Conservation (phyloP, 768 basidiomycete species). For the Lentinula guzmanii region DNA sequence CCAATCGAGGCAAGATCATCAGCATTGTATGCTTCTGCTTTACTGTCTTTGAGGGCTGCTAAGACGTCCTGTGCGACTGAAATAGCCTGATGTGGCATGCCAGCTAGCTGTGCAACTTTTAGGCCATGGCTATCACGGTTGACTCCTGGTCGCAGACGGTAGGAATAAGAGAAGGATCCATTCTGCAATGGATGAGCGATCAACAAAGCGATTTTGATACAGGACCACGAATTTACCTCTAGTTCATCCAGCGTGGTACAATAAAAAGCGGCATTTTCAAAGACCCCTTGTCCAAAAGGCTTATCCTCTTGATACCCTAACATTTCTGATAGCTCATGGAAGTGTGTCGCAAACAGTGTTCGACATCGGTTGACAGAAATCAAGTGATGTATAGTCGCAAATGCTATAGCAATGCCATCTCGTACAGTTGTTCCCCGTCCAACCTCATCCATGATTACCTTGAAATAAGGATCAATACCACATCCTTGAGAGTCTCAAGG, state of each 20-base stretch:
- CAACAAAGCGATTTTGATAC: background rate
- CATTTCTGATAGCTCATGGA: slow-evolving; percentile 89
- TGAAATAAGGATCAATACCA: background rate
- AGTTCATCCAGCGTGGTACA: slow-evolving; percentile 85
- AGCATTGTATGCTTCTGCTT: slow-evolving; percentile 15
- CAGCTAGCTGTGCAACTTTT: slow-evolving; percentile 84
- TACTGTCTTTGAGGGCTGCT: slow-evolving; percentile 23
- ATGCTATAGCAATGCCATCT: slow-evolving; percentile 92
- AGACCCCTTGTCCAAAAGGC: slow-evolving; percentile 37
- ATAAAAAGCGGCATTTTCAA: slow-evolving; percentile 71
- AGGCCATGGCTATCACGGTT: slow-evolving; percentile 89
- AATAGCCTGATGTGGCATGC: slow-evolving; percentile 65
- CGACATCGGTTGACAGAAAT: slow-evolving; percentile 65
- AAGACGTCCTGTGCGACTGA: slow-evolving; percentile 55
- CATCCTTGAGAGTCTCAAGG: background rate
- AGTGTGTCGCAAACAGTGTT: slow-evolving; percentile 97
- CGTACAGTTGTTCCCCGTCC: slow-evolving; percentile 90
- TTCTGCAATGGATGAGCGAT: slow-evolving; percentile 36
- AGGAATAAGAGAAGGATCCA: slow-evolving; percentile 77
- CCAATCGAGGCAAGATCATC: slow-evolving; percentile 26
- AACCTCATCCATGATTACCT: slow-evolving; percentile 99
- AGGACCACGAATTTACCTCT: slow-evolving; percentile 39
- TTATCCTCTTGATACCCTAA: slow-evolving; percentile 49
- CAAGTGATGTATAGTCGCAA: slow-evolving; percentile 83
- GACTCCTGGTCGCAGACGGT: slow-evolving; percentile 74